phyloP scores from a whole-genome alignment of 805 yeast genomes.

The Ogataea pilisensis region DNA sequence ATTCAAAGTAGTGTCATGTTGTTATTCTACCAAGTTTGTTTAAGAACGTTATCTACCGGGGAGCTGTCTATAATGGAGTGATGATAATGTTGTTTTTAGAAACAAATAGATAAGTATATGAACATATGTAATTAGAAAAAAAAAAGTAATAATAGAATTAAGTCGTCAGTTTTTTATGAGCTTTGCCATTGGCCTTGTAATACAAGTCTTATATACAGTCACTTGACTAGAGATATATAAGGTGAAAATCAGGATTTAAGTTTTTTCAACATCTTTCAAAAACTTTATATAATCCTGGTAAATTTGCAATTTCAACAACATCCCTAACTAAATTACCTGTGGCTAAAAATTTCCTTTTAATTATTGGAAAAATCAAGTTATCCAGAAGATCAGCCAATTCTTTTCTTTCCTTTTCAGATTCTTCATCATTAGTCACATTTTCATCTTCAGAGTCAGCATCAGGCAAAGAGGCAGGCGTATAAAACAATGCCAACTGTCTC shows the following conservation, averaged over 20 bases:
- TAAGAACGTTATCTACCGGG: constrained; percentile 44
- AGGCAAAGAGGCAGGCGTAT: constrained; percentile 58
- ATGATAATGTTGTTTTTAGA: not conserved
- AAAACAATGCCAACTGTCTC: constrained; percentile 64
- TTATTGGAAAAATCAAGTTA: constrained; percentile 56
- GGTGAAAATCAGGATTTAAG: too few relatives aligned
- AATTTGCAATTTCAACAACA: constrained; percentile 80
- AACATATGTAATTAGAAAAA: not conserved
- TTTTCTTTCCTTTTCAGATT: constrained; percentile 23
- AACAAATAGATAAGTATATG: not conserved
- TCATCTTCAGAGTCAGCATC: constrained; percentile 12
- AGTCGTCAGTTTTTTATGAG: too few relatives aligned
- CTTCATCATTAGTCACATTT: constrained; percentile 22
- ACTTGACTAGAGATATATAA: too few relatives aligned
- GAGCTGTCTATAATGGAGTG: constrained; percentile 11
- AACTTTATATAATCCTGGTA: constrained; percentile 87
- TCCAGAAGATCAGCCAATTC: constrained; percentile 43
- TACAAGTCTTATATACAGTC: too few relatives aligned
- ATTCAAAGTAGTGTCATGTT: constrained; percentile 93
- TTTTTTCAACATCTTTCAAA: constrained; percentile 91
- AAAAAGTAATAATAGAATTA: not conserved
- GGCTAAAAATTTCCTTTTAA: constrained; percentile 63
- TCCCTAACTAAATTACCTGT: constrained; percentile 47
- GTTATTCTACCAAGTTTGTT: constrained; percentile 73
- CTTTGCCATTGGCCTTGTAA: too few relatives aligned